Conservation (phyloP, 306 rosid genomes). For the Cucurbita moschata region DNA sequence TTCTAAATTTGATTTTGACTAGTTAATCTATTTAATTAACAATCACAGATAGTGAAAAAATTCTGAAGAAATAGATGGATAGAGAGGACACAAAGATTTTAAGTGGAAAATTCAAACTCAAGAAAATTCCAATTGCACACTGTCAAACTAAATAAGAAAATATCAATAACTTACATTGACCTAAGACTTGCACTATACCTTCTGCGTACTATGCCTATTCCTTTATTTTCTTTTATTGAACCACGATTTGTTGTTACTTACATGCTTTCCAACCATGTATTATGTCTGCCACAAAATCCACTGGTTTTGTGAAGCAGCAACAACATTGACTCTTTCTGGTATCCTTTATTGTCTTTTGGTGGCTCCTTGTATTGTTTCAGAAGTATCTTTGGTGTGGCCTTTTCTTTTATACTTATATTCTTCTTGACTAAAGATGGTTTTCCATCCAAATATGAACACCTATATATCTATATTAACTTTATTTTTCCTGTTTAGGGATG, state of each 20-base stretch:
- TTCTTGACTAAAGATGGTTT: not conserved
- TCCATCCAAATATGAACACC: not conserved
- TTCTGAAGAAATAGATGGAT: not conserved
- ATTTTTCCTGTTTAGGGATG: not conserved
- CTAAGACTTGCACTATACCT: not conserved
- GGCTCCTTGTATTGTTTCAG: not conserved
- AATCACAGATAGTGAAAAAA: not conserved
- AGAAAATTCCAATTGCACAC: not conserved
- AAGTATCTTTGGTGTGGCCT: not conserved
- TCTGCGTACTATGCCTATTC: not conserved
- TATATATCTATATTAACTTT: not conserved
- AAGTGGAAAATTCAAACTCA: not conserved
- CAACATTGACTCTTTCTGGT: not conserved
- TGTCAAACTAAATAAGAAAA: not conserved
- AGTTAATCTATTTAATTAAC: not conserved
- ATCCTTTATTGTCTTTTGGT: not conserved
- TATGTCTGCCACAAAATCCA: not conserved
- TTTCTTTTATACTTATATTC: not conserved
- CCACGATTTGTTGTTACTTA: not conserved
- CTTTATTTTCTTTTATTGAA: not conserved
- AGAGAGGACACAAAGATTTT: not conserved
- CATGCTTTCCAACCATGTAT: not conserved
- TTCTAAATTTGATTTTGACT: not conserved
- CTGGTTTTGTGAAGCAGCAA: not conserved
- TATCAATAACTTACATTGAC: not conserved